phyloP scores from a whole-genome alignment of 768 basidiomycete genomes.

The Termitomyces titanicus region DNA sequence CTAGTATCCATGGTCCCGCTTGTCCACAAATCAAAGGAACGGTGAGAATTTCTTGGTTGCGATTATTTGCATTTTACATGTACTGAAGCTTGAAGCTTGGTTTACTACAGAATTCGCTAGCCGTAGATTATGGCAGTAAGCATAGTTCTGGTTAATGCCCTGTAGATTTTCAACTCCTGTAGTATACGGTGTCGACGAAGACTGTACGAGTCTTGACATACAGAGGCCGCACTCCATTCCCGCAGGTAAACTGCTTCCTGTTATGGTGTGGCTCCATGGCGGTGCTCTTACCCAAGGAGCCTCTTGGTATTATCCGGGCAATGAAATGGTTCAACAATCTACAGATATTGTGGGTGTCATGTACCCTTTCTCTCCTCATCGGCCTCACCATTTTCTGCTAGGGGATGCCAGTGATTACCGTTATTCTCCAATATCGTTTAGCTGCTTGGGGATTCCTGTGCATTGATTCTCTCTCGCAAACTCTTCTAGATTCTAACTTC shows the following conservation, averaged over 20 bases:
- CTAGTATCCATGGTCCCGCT: constrained; percentile 9
- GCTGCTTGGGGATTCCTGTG: constrained; percentile 20
- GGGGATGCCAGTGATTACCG: constrained; percentile 16
- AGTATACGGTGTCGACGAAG: constrained; percentile 18
- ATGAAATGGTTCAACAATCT: constrained; percentile 16
- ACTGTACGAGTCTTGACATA: constrained; percentile 17
- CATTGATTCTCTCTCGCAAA: not conserved
- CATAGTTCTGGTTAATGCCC: not conserved
- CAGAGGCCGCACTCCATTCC: constrained; percentile 13
- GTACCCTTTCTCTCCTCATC: not conserved
- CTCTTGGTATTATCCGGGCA: constrained; percentile 16
- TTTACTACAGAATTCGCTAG: constrained; percentile 15
- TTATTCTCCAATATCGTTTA: constrained; percentile 17
- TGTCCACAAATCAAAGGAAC: constrained; percentile 19
- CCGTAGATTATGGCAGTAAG: constrained; percentile 17
- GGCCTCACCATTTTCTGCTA: not conserved
- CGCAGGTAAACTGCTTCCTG: constrained; percentile 11
- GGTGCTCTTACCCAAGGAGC: constrained; percentile 19
- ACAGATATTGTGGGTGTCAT: constrained; percentile 9
- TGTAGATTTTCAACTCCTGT: not conserved
- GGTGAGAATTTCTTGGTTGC: not conserved
- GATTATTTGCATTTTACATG: too few relatives aligned
- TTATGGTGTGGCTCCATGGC: constrained; percentile 19
- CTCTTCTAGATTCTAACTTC: not conserved
- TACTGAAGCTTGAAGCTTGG: not conserved